These are phyloP conservation scores for Scytalidium lignicola DNA, from an alignment of 2,329 filamentous ascomycete genomes.

Conservation along the genomic window DNA sequence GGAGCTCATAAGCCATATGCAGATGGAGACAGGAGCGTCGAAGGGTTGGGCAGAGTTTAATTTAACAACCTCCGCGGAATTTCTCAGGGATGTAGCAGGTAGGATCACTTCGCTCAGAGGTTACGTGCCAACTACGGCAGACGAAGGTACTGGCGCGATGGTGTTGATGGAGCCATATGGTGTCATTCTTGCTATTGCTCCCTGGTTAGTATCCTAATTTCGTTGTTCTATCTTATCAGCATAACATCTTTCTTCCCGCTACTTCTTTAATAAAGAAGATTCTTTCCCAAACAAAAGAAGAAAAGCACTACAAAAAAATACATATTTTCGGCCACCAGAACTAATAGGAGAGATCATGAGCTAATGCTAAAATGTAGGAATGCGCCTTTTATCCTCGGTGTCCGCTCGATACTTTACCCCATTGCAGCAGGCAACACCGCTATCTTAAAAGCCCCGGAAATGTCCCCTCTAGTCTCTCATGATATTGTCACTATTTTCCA, in stretches of 20 bases:
- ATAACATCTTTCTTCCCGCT: too few relatives aligned
- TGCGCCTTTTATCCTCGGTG: conserved; percentile 49
- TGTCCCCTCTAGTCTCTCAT: conserved; percentile 59
- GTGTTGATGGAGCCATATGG: conserved; percentile 73
- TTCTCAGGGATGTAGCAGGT: conserved; percentile 39
- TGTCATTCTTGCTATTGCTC: conserved; percentile 72
- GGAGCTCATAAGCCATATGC: conserved; percentile 57
- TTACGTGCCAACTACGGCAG: conserved; percentile 28
- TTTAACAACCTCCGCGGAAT: conserved; percentile 28
- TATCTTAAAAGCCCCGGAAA: conserved; percentile 67
- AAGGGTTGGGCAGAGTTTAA: conserved; percentile 35
- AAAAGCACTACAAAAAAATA: too few relatives aligned
- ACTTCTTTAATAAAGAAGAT: too few relatives aligned
- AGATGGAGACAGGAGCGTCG: conserved; percentile 43
- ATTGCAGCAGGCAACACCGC: conserved; percentile 75
- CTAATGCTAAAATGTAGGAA: conserved; percentile 38
- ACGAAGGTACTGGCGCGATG: conserved; percentile 53
- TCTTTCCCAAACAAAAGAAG: too few relatives aligned
- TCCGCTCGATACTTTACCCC: conserved; percentile 53
- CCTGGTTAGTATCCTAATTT: conserved; percentile 54
- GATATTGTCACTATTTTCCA: conserved; percentile 58
- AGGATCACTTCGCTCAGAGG: conserved; percentile 31
- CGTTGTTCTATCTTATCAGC: too few relatives aligned
- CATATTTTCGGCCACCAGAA: too few relatives aligned
- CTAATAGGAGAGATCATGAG: too few relatives aligned